A percentile compares a stretch with the other conserved stretches of the same genome.
Evolutionary conservation across 2,329 filamentous ascomycete species (phyloP).

Genomic region (Fusarium ambrosium): DNA sequence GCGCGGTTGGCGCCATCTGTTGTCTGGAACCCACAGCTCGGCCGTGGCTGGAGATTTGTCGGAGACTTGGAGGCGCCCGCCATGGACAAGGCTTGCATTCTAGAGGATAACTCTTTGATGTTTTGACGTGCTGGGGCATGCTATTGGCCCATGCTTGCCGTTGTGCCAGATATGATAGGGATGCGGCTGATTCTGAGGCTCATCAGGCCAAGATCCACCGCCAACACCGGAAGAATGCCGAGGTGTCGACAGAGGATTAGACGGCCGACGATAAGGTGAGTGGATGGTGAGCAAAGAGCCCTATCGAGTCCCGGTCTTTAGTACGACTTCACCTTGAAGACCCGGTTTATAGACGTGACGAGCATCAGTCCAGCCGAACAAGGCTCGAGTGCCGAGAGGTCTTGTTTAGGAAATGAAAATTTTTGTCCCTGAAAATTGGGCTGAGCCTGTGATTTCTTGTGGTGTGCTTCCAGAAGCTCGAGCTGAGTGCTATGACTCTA

Average conservation of each 20-base stretch:
- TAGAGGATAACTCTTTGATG: neutral
- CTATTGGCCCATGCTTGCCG: slow-evolving; percentile 9
- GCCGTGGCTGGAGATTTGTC: slow-evolving; percentile 40
- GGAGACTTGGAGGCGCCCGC: slow-evolving; percentile 18
- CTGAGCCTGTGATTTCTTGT: neutral
- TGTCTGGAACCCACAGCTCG: slow-evolving; percentile 27
- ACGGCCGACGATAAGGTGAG: slow-evolving; percentile 12
- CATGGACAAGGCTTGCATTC: slow-evolving; percentile 20
- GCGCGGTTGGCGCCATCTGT: slow-evolving; percentile 4
- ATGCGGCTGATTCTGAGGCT: slow-evolving; percentile 35
- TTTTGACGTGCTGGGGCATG: neutral
- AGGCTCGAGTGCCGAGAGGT: neutral
- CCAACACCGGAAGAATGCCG: slow-evolving; percentile 22
- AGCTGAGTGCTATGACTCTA: neutral
- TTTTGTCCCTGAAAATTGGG: neutral
- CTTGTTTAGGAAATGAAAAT: neutral
- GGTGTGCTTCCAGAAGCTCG: neutral
- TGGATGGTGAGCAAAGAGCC: slow-evolving; percentile 8
- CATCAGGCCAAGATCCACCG: slow-evolving; percentile 7
- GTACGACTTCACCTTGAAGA: slow-evolving; percentile 10
- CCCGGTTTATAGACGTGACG: slow-evolving; percentile 24
- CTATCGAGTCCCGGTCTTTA: slow-evolving; percentile 16
- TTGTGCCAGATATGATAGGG: neutral
- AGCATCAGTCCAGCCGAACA: slow-evolving; percentile 27
- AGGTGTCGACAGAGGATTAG: slow-evolving; percentile 7